Evolutionary conservation across 768 basidiomycete species (phyloP).

Genomic region (Suillus bovinus): DNA sequence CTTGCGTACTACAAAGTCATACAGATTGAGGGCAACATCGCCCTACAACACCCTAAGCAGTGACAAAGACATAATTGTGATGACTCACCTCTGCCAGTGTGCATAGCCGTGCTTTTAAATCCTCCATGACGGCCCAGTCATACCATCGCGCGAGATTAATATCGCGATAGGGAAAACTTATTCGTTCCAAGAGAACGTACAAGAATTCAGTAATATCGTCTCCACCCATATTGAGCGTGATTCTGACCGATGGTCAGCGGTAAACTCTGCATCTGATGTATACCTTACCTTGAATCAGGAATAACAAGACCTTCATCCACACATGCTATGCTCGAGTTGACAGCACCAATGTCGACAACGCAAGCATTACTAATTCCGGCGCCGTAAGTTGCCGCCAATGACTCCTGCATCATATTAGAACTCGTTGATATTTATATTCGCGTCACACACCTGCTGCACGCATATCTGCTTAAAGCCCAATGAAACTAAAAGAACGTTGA

Average conservation of each 20-base stretch:
- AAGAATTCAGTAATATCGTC: constrained; percentile 95
- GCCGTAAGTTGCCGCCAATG: constrained; percentile 90
- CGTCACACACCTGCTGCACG: constrained; percentile 71
- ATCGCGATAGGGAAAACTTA: constrained; percentile 87
- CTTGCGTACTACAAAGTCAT: constrained; percentile 84
- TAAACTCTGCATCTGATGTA: constrained; percentile 2
- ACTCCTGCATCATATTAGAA: constrained; percentile 57
- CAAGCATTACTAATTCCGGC: constrained; percentile 95
- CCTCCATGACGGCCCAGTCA: constrained; percentile 92
- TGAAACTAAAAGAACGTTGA: constrained; percentile 66
- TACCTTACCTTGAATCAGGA: constrained; percentile 76
- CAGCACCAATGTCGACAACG: constrained; percentile 92
- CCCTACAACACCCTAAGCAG: constrained; percentile 46
- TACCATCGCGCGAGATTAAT: constrained; percentile 73
- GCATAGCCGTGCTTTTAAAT: constrained; percentile 81
- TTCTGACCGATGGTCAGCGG: constrained; percentile 40
- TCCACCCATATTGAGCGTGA: constrained; percentile 85
- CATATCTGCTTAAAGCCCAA: constrained; percentile 95
- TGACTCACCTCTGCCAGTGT: constrained; percentile 81
- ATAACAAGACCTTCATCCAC: constrained; percentile 93
- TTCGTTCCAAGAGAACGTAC: constrained; percentile 73
- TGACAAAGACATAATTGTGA: constrained; percentile 8
- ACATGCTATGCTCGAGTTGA: constrained; percentile 81
- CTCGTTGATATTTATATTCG: background rate
- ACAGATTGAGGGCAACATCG: constrained; percentile 86